Conservation (phyloP, 495 filamentous ascomycete genomes). For the Achaetomiella virescens region DNA sequence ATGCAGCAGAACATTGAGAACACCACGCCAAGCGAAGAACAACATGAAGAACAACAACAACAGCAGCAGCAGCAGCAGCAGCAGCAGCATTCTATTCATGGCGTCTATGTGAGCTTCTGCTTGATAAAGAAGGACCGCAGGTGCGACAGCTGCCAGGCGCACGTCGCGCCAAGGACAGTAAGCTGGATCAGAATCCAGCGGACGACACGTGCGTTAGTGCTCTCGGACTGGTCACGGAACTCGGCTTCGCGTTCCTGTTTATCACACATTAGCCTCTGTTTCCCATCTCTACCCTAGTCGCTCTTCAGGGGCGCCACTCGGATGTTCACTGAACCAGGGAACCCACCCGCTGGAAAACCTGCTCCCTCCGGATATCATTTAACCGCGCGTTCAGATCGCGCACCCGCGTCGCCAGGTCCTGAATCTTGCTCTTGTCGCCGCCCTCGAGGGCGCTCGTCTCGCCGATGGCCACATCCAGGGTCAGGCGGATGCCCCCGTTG, state of each 20-base stretch:
- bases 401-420: conserved; percentile 83
- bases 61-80: no score
- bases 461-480: conserved; percentile 89
- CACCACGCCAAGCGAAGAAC: neutral
- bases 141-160: conserved; percentile 95
- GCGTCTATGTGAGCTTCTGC: conserved; percentile 84
- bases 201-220: conserved; percentile 86
- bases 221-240: conserved; percentile 94
- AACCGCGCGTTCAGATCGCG: conserved; percentile 83
- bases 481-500: conserved; percentile 71
- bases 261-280: neutral
- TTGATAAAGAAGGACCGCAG: conserved; percentile 98
- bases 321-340: neutral
- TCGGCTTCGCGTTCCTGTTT: conserved; percentile 90
- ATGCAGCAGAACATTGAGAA: neutral
- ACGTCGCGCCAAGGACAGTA: conserved; percentile 79
- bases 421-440: conserved; percentile 87
- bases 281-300: no score
- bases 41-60: neutral
- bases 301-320: no score
- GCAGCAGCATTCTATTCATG: neutral
- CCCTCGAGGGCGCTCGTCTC: conserved; percentile 93
- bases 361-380: conserved; percentile 85
- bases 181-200: conserved; percentile 91
- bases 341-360: conserved; percentile 91